Base-by-base conservation (phyloP, 257 asterid species). In the Phtheirospermum japonicum region DNA sequence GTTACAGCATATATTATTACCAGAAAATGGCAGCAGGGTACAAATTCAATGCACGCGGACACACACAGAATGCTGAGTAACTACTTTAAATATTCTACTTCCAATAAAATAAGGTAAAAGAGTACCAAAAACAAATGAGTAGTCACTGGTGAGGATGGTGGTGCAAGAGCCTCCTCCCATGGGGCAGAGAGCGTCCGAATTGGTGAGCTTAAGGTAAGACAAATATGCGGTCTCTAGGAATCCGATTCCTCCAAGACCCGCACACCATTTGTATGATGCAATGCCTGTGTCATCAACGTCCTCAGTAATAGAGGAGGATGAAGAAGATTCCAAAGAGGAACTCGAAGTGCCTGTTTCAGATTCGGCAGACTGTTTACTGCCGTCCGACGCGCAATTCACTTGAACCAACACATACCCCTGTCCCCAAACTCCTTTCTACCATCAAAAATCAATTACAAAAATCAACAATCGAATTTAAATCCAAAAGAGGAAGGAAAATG, bases 111-210 rank as follows among this genome's bases (percentile, higher is more conserved):
- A 18, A 37, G 67, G 37, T 20, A 30, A 16, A 73, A 45, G 4
- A 54, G 43, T 85, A 89, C 98, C 99, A 12, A 80, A 83, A 49
- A 92, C 82, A 30, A 71, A 74, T 3, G 99, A 85, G 75, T 86
- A 92, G 30, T 73, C 85, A 57, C 99, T 92, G 60, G 79, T 89
- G 31, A 92, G 92, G 64, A 92, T 76, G 75, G 77, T 70, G 40
- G 83, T 75, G 74, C 99, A 86, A 20, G 90, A 85, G 54, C 81
- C 80, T 36, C 75, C 89, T 31, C 85, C 87, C 28, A 74, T 56
- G 13, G 97, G 96, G 72, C 99, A 92, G 72, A 92, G 80, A 51
- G 91, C 99, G 7, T 85, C 94, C 26, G 93, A 77, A 67, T 83
- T 64, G 37, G 95, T 74, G 59, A 92, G 77, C 61, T 92, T 92